Conservation (phyloP, 2,329 filamentous ascomycete species). For the Epichloe hybrida region DNA sequence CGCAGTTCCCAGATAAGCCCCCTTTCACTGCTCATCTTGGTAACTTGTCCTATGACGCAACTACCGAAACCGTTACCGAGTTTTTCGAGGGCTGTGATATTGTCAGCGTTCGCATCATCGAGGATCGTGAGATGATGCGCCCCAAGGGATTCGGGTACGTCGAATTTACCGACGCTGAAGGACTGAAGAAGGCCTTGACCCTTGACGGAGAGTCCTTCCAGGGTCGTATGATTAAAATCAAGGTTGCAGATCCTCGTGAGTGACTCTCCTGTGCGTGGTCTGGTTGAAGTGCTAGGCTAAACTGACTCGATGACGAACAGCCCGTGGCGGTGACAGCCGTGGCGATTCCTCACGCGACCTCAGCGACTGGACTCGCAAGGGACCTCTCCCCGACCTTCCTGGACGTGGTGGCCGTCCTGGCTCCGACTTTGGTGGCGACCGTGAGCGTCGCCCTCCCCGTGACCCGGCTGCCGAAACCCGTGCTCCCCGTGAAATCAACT, state of each 20-base stretch:
- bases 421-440: constrained; percentile 31
- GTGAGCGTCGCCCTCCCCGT: constrained; percentile 50
- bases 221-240: constrained; percentile 81
- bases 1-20: constrained; percentile 68
- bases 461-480: constrained; percentile 47
- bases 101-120: constrained; percentile 86
- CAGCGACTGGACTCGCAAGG: constrained; percentile 84
- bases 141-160: constrained; percentile 97
- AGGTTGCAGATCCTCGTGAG: constrained; percentile 95
- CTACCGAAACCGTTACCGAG: constrained; percentile 65
- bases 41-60: constrained; percentile 92
- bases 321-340: constrained; percentile 60
- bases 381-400: constrained; percentile 67
- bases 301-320: constrained; percentile 30
- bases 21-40: constrained; percentile 93
- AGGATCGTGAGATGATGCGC: constrained; percentile 85
- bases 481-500: constrained; percentile 62
- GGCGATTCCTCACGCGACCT: constrained; percentile 62
- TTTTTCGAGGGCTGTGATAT: constrained; percentile 80
- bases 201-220: constrained; percentile 74
- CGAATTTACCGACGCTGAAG: constrained; percentile 78
- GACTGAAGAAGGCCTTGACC: constrained; percentile 78
- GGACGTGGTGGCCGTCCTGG: constrained; percentile 29
- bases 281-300: background rate
- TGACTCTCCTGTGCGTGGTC: background rate